Evolutionary conservation across 2,329 filamentous ascomycete genomes (phyloP), one percentile per base, ranked within the genome.

Genomic region (Pseudogymnoascus pannorum): DNA sequence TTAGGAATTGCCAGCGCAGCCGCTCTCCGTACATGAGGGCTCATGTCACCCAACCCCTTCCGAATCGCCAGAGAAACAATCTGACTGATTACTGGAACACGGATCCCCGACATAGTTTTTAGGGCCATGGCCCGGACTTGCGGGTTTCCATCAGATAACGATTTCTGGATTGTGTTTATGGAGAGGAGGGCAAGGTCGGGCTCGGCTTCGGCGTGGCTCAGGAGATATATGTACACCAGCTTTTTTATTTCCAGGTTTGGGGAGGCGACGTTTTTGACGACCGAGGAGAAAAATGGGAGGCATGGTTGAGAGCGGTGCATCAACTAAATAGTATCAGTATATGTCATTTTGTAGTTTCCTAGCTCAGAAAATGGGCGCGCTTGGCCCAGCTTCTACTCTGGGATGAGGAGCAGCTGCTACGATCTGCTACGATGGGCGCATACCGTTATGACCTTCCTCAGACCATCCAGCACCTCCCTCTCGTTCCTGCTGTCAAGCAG

Each of bases 91-190:
- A 97, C 92, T 0, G 94, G 93, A 1, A 99, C 93, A n/a, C 89
- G 84, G 65, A 99, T 97, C 11, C 91, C 92, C 0, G 92, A 95
- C 93, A 99, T 99, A 66, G 94, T 96, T 65, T 92, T 91, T 64
- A 99, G 81, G 0, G 94, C 94, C 70, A 99, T 87, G 20, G 93
- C 91, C 67, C 94, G 87, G 18, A 97, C 86, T 71, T 96, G 89
- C 1, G 94, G 91, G 73, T 92, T 97, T 62, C 87, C 81, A 75
- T 99, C 94, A 22, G 92, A 96, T 62, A 99, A 84, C 8, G 93
- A 96, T 76, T 97, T 97, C 72, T 99, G 94, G 68, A 99, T 97
- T 5, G 94, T 96, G 76, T 99, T 99, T 82, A 99, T 97, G 63
- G 92, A 96, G 48, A 99, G 83, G 36, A 99, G 83, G 18, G 94